phyloP scores from a whole-genome alignment of 1,139 yeast species.

The Candida glucosophila region DNA sequence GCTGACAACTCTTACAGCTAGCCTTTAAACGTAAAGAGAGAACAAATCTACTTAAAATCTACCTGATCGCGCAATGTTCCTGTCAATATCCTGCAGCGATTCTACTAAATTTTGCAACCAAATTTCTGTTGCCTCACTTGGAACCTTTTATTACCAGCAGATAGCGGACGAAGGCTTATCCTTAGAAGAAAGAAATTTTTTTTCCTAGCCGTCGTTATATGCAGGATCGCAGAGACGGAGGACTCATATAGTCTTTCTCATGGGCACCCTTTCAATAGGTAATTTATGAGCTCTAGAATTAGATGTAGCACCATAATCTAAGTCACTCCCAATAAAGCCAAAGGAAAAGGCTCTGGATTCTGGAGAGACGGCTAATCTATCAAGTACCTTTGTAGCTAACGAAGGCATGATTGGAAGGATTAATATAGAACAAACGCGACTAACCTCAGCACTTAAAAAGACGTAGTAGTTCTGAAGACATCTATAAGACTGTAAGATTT shows the following conservation, averaged over 20 bases:
- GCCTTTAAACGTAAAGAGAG: no score
- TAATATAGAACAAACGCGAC: constrained; percentile 59
- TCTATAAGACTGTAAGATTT: constrained; percentile 9
- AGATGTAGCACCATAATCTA: constrained; percentile 35
- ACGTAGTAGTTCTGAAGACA: constrained; percentile 45
- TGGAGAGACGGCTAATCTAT: constrained; percentile 47
- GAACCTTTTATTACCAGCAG: no score
- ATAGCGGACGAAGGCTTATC: no score
- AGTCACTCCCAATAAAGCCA: constrained; percentile 40
- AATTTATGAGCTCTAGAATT: constrained; percentile 16
- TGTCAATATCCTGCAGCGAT: no score
- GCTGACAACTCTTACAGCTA: no score
- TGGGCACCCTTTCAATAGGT: constrained; percentile 19
- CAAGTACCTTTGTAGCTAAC: constrained; percentile 49
- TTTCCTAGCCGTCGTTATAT: background rate
- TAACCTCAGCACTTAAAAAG: constrained; percentile 59
- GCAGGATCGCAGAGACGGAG: background rate
- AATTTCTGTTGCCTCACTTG: no score
- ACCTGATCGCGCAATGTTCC: no score
- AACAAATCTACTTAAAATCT: no score
- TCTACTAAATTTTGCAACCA: no score
- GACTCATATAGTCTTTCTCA: constrained; percentile 7
- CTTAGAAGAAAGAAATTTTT: no score
- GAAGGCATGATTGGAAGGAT: constrained; percentile 68
- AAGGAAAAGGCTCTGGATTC: constrained; percentile 29